Conservation (phyloP, 2,329 filamentous ascomycete genomes). For the Pseudogymnoascus sp. region DNA sequence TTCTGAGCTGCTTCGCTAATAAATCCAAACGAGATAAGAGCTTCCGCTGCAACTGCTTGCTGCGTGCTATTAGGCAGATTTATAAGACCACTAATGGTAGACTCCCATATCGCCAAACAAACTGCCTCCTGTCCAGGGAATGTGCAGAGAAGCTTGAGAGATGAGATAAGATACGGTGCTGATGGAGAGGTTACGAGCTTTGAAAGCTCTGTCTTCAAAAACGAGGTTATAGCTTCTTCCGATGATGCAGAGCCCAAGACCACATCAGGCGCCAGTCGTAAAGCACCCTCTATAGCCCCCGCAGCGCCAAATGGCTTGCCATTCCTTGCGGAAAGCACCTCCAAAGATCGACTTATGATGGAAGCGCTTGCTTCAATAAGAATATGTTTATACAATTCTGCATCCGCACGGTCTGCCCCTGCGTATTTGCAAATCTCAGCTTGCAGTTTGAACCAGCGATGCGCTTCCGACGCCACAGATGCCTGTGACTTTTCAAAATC, state of each 20-base stretch:
- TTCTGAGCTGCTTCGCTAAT: constrained; percentile 33
- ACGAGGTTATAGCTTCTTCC: constrained; percentile 37
- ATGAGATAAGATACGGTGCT: constrained; percentile 56
- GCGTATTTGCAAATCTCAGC: constrained; percentile 30
- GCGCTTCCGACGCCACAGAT: constrained; percentile 56
- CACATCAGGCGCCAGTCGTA: constrained; percentile 37
- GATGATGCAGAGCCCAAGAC: constrained; percentile 37
- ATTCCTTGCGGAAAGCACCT: constrained; percentile 45
- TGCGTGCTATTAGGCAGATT: constrained; percentile 25
- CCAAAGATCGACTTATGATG: constrained; percentile 34
- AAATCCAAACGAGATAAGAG: constrained; percentile 39
- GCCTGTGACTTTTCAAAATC: constrained; percentile 69
- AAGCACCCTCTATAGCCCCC: constrained; percentile 46
- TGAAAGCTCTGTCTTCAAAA: constrained; percentile 49
- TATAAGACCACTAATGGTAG: constrained; percentile 38
- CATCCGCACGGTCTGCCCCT: constrained; percentile 32
- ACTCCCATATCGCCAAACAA: constrained; percentile 22
- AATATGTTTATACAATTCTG: constrained; percentile 8
- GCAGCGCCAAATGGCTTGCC: constrained; percentile 63
- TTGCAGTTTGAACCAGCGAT: constrained; percentile 55
- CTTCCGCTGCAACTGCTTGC: constrained; percentile 33
- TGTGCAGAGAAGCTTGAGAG: constrained; percentile 50
- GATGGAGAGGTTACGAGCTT: constrained; percentile 62
- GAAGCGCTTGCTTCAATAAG: constrained; percentile 17
- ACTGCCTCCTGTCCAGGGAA: constrained; percentile 31